Evolutionary conservation across 1,284 basidiomycete genomes (phyloP), one percentile per base, ranked within the genome.

Genomic region (Veloboletus limbatus): DNA sequence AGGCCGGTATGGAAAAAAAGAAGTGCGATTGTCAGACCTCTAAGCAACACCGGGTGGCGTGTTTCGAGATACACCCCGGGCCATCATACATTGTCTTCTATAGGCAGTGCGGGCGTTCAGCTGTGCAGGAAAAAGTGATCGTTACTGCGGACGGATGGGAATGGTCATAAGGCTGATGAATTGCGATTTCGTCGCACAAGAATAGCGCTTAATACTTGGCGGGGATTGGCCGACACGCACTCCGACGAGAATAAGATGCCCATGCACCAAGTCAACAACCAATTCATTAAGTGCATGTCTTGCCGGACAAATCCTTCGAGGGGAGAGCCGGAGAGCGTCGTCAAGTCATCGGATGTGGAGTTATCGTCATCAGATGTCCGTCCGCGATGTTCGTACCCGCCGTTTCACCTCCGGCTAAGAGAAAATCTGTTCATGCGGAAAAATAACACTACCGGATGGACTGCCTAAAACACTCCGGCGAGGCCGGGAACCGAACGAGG

Each of bases 211-310:
- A 24, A 32, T 31, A 44, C 49, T 22, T 28, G 17, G 36, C 10
- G 22, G 26, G 25, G 18, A n/a, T 9, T 24, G 28, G 4, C 34
- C 8, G n/a, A 18, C 11, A 8, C 40, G 31, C 13, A 35, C 45
- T n/a, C n/a, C n/a, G n/a, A n/a, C 37, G 45, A 56, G 53, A 45
- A 38, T 30, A 21, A 25, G 28, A 40, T 8, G 21, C n/a, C 8
- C 8, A 6, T 13, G 17, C 17, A 37, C 20, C 8, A 26, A 21
- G 24, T n/a, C n/a, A n/a, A n/a, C n/a, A n/a, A n/a, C n/a, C n/a
- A n/a, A 38, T 40, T 32, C 18, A 25, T 14, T 22, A 14, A 28
- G 22, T 4, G 7, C 8, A 16, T 16, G 4, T 8, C 24, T 22
- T 18, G 26, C 30, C 4, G 16, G 34, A 33, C 24, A 26, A 21